Conservation (phyloP, 2,329 filamentous ascomycete genomes). For the Samsoniella hepiali region DNA sequence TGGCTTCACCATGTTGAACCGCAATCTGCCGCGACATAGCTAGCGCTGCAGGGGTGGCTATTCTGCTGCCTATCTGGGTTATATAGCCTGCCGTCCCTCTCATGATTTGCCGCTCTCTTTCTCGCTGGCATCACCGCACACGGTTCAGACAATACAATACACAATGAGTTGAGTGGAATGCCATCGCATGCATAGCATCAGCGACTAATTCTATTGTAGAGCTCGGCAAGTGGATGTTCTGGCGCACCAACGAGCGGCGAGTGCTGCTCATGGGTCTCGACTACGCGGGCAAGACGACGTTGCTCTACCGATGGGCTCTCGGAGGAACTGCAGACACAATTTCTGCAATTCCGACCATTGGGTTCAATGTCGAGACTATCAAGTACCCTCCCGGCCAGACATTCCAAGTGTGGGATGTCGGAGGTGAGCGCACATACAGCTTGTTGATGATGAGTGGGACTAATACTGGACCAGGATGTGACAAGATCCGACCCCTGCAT, state of each 20-base stretch:
- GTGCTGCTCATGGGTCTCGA: conserved; percentile 7
- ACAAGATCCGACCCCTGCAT: conserved; percentile 28
- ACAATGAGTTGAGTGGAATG: not conserved
- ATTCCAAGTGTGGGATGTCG: conserved; percentile 30
- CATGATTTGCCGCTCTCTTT: no score
- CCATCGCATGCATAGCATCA: no score
- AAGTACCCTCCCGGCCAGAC: conserved; percentile 22
- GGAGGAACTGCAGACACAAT: conserved; percentile 91
- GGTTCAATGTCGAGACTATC: conserved; percentile 89
- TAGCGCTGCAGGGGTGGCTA: not conserved
- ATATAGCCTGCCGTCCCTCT: not conserved
- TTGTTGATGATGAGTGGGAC: not conserved
- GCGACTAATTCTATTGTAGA: not conserved
- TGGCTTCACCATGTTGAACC: not conserved
- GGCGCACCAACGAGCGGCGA: conserved; percentile 2
- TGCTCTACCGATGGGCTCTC: conserved; percentile 80
- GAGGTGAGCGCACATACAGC: conserved; percentile 23
- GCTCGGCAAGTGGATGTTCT: conserved; percentile 7
- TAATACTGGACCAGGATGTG: conserved; percentile 24
- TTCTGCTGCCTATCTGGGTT: not conserved
- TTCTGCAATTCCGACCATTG: conserved; percentile 66
- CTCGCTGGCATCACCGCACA: no score
- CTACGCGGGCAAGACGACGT: conserved; percentile 66
- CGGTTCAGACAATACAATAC: not conserved
- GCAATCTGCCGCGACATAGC: not conserved